Evolutionary conservation across 305 asterid genomes (phyloP).

Genomic region (Fraxinus albicans): DNA sequence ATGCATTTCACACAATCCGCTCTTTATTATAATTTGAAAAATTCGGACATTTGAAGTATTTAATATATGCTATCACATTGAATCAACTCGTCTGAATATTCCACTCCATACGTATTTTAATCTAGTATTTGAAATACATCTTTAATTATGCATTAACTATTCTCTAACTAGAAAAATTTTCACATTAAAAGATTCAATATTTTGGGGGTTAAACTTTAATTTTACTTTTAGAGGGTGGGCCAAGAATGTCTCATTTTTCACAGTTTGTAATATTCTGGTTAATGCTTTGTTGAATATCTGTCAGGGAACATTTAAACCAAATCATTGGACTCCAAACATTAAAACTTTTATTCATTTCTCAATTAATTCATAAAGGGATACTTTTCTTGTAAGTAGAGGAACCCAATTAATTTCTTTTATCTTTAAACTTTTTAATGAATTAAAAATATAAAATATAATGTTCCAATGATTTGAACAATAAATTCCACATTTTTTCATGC

Average conservation of each 20-base stretch:
- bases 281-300: constrained; percentile 52
- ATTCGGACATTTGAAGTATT: not conserved
- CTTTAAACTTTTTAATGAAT: constrained; percentile 26
- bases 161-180: not conserved
- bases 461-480: constrained; percentile 44
- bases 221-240: constrained; percentile 28
- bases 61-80: not conserved
- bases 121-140: not conserved
- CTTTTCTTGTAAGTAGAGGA: constrained; percentile 72
- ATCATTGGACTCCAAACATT: constrained; percentile 41
- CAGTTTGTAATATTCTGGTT: constrained; percentile 25
- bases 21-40: not conserved
- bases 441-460: constrained; percentile 27
- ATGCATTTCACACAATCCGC: not conserved
- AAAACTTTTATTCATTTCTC: not conserved
- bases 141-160: not conserved
- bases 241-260: constrained; percentile 33
- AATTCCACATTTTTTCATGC: not conserved
- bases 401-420: constrained; percentile 26
- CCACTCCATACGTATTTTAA: too few relatives aligned
- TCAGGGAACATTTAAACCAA: constrained; percentile 44
- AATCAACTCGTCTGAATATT: not conserved
- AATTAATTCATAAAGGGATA: constrained; percentile 32
- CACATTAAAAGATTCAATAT: not conserved
- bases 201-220: not conserved